A percentile compares a stretch with the other conserved stretches of the same genome.
phyloP scores from a whole-genome alignment of 2,329 filamentous ascomycete species.

The Balansia obtecta region DNA sequence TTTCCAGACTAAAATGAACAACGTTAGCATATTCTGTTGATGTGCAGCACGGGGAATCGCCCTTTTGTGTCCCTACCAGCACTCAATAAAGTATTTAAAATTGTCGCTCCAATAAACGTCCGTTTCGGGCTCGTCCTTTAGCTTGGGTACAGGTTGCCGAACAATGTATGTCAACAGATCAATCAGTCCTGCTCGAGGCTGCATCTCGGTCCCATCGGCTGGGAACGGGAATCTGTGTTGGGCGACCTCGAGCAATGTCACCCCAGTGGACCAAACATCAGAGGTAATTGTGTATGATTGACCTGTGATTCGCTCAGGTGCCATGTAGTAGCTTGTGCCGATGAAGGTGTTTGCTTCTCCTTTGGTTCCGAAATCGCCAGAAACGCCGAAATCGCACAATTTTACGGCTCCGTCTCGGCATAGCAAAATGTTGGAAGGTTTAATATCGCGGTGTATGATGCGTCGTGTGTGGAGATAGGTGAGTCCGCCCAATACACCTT shows the following conservation, averaged over 20 bases:
- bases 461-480: constrained; percentile 92
- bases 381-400: constrained; percentile 96
- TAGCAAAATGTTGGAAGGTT: constrained; percentile 91
- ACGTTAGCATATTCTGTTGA: constrained; percentile 12
- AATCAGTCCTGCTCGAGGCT: constrained; percentile 83
- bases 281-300: constrained; percentile 98
- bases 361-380: constrained; percentile 95
- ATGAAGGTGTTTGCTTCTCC: constrained; percentile 98
- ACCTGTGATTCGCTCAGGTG: constrained; percentile 91
- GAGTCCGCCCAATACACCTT: constrained; percentile 83
- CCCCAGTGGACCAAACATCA: constrained; percentile 95
- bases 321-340: constrained; percentile 98
- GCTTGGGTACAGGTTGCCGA: constrained; percentile 81
- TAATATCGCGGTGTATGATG: constrained; percentile 98
- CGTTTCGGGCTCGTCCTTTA: constrained; percentile 87
- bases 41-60: background rate
- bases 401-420: constrained; percentile 91
- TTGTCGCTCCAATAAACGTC: constrained; percentile 91
- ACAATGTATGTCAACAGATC: constrained; percentile 97
- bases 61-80: constrained; percentile 59
- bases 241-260: constrained; percentile 96
- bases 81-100: constrained; percentile 99
- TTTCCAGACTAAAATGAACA: constrained; percentile 62
- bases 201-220: constrained; percentile 90
- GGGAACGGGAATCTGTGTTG: constrained; percentile 98